Conservation (phyloP, 1,284 basidiomycete species). For the Paramarasmius palmivorus region DNA sequence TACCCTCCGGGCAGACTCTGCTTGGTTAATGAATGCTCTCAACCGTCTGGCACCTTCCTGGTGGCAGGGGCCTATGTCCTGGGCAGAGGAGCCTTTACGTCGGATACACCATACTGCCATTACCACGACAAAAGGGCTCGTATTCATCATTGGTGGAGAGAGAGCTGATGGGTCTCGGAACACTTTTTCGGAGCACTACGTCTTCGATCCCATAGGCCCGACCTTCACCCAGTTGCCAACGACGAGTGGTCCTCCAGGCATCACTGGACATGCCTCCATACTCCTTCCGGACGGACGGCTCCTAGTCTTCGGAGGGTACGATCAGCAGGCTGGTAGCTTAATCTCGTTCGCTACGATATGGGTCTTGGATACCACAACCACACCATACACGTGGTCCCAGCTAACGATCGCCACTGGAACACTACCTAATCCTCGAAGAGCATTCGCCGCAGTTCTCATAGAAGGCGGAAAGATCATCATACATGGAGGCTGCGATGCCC, state of each 20-base stretch:
- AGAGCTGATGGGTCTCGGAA: constrained; percentile 73
- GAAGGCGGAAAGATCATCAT: constrained; percentile 62
- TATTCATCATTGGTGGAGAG: constrained; percentile 77
- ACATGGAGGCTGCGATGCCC: constrained; percentile 74
- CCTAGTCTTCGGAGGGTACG: constrained; percentile 77
- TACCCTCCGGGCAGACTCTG: constrained; percentile 63
- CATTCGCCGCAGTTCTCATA: constrained; percentile 62
- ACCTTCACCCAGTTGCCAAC: constrained; percentile 59
- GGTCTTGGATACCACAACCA: constrained; percentile 59
- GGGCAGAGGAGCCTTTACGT: constrained; percentile 69
- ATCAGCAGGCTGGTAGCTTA: constrained; percentile 46
- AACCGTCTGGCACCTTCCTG: constrained; percentile 42
- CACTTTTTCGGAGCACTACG: constrained; percentile 63
- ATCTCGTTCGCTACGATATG: constrained; percentile 62
- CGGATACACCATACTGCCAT: constrained; percentile 72
- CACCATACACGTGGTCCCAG: constrained; percentile 51
- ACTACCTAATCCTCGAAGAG: constrained; percentile 64
- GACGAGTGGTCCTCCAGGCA: constrained; percentile 57
- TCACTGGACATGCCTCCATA: constrained; percentile 73
- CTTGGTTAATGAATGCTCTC: constrained; percentile 51
- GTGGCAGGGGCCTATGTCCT: constrained; percentile 47
- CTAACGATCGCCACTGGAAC: constrained; percentile 37
- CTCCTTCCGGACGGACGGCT: constrained; percentile 68
- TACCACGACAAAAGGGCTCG: constrained; percentile 42
- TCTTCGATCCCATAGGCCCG: constrained; percentile 54